Percentiles rank a stretch among this genome's conserved stretches.
Conservation (phyloP, 2,329 filamentous ascomycete genomes). For the Didymella glomerata region DNA sequence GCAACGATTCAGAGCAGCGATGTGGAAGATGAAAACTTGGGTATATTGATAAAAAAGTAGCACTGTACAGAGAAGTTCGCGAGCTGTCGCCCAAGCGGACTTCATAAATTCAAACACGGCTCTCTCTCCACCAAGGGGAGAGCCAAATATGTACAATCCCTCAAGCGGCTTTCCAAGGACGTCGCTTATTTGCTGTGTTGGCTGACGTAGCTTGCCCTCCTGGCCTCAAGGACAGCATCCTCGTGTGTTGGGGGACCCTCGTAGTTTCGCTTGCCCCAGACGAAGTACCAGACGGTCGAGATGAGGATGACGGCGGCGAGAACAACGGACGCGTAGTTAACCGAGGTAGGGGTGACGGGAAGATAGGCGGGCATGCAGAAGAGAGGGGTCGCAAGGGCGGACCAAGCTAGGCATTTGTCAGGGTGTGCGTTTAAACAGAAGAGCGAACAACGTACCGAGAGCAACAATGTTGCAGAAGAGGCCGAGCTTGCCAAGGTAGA, state of each 20-base stretch:
- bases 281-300: slow-evolving; percentile 71
- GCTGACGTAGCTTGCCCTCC: slow-evolving; percentile 44
- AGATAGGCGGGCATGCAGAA: slow-evolving; percentile 76
- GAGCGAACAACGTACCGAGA: slow-evolving; percentile 62
- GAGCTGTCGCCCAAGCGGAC: slow-evolving; percentile 12
- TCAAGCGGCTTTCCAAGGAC: neutral
- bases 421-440: neutral
- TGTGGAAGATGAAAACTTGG: slow-evolving; percentile 2
- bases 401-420: slow-evolving; percentile 60
- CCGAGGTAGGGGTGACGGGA: slow-evolving; percentile 65
- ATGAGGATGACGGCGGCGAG: slow-evolving; percentile 71
- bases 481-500: slow-evolving; percentile 70
- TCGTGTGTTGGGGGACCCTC: slow-evolving; percentile 62
- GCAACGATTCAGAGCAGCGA: neutral
- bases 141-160: slow-evolving; percentile 3
- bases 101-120: neutral
- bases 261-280: slow-evolving; percentile 75
- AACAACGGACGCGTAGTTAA: slow-evolving; percentile 81
- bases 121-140: slow-evolving; percentile 4
- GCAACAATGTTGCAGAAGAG: slow-evolving; percentile 69
- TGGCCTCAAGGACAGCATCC: slow-evolving; percentile 42
- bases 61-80: slow-evolving; percentile 8
- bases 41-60: slow-evolving; percentile 16
- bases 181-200: slow-evolving; percentile 26
- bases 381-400: slow-evolving; percentile 71